These are phyloP conservation scores for Ricinus communis DNA, from an alignment of 345 rosid genomes.

Conservation along the genomic window DNA sequence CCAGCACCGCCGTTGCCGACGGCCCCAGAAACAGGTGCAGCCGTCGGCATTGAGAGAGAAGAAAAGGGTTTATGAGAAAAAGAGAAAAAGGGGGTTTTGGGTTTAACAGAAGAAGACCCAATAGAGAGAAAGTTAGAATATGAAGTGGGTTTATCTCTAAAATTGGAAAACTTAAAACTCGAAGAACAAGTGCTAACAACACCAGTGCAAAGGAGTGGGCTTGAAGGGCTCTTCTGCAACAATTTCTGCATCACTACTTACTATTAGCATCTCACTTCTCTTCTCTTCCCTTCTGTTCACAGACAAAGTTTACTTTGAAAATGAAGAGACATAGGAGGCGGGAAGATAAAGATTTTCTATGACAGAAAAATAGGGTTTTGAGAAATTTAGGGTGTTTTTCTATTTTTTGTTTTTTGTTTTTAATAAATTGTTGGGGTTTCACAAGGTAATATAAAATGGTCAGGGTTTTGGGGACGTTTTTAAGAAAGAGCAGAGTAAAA, in stretches of 20 bases:
- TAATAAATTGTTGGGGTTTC: conserved; percentile 1
- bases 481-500: no score
- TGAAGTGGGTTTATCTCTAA: conserved; percentile 2
- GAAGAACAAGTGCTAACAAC: not conserved
- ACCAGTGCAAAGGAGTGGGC: conserved; percentile 13
- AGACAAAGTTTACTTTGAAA: not conserved
- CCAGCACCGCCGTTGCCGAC: not conserved
- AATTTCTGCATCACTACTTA: conserved; percentile 22
- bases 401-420: not conserved
- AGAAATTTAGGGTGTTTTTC: not conserved
- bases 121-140: not conserved
- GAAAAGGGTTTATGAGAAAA: not conserved
- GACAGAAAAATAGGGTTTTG: not conserved
- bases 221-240: conserved; percentile 14
- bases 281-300: not conserved
- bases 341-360: not conserved
- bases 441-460: not conserved
- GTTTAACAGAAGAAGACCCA: not conserved
- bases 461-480: no score
- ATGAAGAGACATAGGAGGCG: not conserved
- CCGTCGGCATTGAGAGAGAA: conserved; percentile 17
- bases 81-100: not conserved
- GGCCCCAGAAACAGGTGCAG: not conserved
- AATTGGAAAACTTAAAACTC: not conserved
- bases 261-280: conserved; percentile 22